phyloP scores from a whole-genome alignment of 495 filamentous ascomycete genomes.

The Annulohypoxylon bovei region DNA sequence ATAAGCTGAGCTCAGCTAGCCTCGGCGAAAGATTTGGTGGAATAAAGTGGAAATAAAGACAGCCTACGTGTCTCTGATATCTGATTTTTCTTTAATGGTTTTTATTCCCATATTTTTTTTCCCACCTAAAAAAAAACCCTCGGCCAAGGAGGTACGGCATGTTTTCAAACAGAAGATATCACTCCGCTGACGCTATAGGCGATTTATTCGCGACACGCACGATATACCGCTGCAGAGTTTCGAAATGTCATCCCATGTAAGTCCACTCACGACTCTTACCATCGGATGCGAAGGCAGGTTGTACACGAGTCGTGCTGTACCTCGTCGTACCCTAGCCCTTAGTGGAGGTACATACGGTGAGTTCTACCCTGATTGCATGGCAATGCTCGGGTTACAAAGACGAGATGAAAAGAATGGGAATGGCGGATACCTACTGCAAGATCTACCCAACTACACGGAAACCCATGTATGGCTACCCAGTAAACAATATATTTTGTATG shows the following conservation, averaged over 20 bases:
- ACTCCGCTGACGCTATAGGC: neutral
- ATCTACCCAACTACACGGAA: neutral
- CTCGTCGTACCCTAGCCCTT: neutral
- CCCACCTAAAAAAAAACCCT: neutral
- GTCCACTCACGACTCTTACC: neutral
- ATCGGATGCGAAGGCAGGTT: neutral
- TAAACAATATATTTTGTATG: neutral
- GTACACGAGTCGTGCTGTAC: conserved; percentile 4
- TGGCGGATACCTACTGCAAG: neutral
- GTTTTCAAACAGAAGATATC: neutral
- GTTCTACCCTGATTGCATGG: neutral
- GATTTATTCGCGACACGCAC: neutral
- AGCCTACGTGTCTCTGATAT: neutral
- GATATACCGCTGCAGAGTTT: neutral
- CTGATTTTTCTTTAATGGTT: neutral
- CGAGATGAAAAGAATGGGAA: neutral
- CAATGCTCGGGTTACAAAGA: neutral
- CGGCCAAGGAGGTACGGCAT: conserved; percentile 1
- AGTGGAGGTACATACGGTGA: neutral
- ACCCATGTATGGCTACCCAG: neutral
- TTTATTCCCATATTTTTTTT: conserved; percentile 1
- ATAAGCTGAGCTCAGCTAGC: conserved; percentile 11
- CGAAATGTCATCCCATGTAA: neutral
- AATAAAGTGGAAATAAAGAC: neutral
- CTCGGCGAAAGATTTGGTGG: neutral